phyloP scores from a whole-genome alignment of 2,329 filamentous ascomycete genomes.

The Diplodia seriata region DNA sequence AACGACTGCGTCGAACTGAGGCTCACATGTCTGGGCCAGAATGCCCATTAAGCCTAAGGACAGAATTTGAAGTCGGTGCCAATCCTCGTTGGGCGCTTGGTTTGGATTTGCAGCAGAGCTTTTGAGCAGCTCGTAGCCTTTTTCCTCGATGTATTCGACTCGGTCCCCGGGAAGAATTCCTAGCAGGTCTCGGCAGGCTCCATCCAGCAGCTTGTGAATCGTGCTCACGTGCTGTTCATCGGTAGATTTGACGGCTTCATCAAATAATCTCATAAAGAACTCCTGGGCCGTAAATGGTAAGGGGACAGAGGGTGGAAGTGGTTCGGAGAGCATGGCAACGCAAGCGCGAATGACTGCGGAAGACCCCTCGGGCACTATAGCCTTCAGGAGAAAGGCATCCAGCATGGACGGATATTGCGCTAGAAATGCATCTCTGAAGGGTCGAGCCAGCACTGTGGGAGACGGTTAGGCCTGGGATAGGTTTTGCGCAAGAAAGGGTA shows the following conservation, averaged over 20 bases:
- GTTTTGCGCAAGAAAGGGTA: no score
- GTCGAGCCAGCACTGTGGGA: conserved; percentile 10
- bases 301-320: conserved; percentile 41
- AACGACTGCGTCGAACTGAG: neutral
- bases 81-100: neutral
- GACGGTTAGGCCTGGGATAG: neutral
- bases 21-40: neutral
- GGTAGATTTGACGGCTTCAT: conserved; percentile 40
- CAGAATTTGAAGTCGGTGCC: conserved; percentile 4
- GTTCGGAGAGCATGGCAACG: conserved; percentile 43
- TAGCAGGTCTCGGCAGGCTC: conserved; percentile 45
- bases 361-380: conserved; percentile 38
- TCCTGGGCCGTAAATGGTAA: conserved; percentile 45
- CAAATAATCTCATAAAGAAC: conserved; percentile 46
- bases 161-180: conserved; percentile 37
- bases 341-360: conserved; percentile 36
- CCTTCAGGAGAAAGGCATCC: conserved; percentile 44
- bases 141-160: conserved; percentile 23
- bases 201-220: conserved; percentile 46
- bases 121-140: conserved; percentile 17
- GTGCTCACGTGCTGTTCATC: conserved; percentile 39
- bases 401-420: conserved; percentile 43
- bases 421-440: conserved; percentile 43
- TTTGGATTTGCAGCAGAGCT: neutral
- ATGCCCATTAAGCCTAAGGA: conserved; percentile 21